Base-by-base conservation (phyloP, 2,329 filamentous ascomycete genomes). In the Alternaria consortialis region DNA sequence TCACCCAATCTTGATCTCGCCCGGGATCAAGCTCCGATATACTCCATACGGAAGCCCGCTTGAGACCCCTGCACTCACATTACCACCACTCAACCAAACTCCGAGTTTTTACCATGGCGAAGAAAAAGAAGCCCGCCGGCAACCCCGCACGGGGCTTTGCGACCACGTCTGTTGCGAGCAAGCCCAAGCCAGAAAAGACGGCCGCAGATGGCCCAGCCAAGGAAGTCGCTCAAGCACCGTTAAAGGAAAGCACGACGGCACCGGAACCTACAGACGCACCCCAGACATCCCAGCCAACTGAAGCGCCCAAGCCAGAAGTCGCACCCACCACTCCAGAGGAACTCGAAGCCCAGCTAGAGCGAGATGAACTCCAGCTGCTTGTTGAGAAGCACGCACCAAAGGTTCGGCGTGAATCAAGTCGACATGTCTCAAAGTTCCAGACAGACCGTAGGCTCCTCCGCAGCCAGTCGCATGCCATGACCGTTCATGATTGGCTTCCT, bases 141-240 rank as follows among this genome's bases (percentile, higher is more conserved):
- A 98, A 97, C 79, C 92, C 94, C 61, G 93, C 93, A 39, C 87
- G 95, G 78, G 95, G 94, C 17, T 97, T 97, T 81, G 93, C 94
- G 66, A 99, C 95, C 5, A 96, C 92, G 12, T 98, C 94, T 1
- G 86, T 97, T 61, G 92, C 93, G 43, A 96, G 93, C 25, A 97
- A 92, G 76, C 84, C 86, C 46, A 93, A 94, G 73, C 68, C 37
- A 8, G 74, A 76, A 25, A 74, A 72, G 58, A 34, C 56, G 31
- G 42, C 47, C 7, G 60, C 43, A 34, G 77, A 78, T 43, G 56
- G 50, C 42, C 59, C 61, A n/a, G 29, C 27, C n/a, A 63, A 58
- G 27, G 59, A 60, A 44, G 56, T 31, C 20, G 58, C 43, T 29
- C 53, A 57, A 12, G 25, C 58, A 13, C 39, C 64, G 29, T 56